Percentiles rank a stretch among this genome's conserved stretches.
Evolutionary conservation across 139 green algal genomes (phyloP).

Genomic region (Prasinococcaceae sp.): DNA sequence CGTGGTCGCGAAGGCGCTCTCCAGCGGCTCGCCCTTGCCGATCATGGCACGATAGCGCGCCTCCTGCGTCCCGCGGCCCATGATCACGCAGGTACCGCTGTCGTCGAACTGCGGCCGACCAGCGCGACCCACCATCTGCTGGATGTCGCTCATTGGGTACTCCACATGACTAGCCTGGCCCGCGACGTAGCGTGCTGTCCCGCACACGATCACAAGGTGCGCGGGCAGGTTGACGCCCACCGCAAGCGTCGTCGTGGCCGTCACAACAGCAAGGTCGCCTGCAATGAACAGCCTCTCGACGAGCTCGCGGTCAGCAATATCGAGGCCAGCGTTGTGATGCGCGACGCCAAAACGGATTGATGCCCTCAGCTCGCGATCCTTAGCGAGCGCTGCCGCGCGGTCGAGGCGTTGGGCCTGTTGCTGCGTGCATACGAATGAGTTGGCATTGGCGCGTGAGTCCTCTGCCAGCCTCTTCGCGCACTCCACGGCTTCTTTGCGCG

Average conservation of each 20-base stretch:
- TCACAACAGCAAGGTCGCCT: slow-evolving; percentile 46
- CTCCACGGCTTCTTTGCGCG: too few relatives aligned
- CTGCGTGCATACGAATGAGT: too few relatives aligned
- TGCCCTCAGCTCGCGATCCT: too few relatives aligned
- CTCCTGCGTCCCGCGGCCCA: slow-evolving; percentile 55
- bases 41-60: too few relatives aligned
- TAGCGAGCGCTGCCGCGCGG: too few relatives aligned
- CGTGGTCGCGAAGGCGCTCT: slow-evolving; percentile 58
- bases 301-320: slow-evolving; percentile 23
- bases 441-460: too few relatives aligned
- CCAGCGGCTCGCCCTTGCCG: slow-evolving; percentile 89
- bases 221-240: slow-evolving; percentile 86
- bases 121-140: slow-evolving; percentile 38
- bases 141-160: slow-evolving; percentile 86
- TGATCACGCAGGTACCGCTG: slow-evolving; percentile 77
- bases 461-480: too few relatives aligned
- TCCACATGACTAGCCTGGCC: too few relatives aligned
- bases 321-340: slow-evolving; percentile 95
- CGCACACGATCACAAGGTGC: slow-evolving; percentile 81
- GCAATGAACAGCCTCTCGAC: slow-evolving; percentile 20
- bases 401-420: too few relatives aligned
- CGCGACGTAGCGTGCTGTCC: too few relatives aligned
- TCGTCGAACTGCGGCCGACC: slow-evolving; percentile 87
- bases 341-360: too few relatives aligned
- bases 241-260: slow-evolving; percentile 74